Evolutionary conservation across 345 rosid genomes (phyloP).

Genomic region (Eucalyptus microcorys): DNA sequence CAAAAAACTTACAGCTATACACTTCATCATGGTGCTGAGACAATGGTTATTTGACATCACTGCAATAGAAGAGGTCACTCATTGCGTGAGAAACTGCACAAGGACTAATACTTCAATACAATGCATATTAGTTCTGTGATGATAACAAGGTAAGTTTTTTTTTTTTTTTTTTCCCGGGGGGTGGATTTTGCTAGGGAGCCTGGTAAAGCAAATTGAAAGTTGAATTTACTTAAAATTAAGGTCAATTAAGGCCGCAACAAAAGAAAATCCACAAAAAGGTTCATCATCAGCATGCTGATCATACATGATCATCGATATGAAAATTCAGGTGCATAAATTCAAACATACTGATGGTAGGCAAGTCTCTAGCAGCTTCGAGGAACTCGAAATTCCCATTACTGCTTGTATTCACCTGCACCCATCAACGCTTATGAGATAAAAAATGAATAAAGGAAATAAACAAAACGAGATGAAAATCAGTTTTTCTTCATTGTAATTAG

Average conservation of each 20-base stretch:
- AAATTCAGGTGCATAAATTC: not conserved
- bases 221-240: not conserved
- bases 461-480: not conserved
- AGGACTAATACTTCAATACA: not conserved
- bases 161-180: too few species aligned
- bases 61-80: constrained; percentile 14
- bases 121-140: not conserved
- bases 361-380: constrained; percentile 68
- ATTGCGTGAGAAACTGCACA: constrained; percentile 6
- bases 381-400: constrained; percentile 51
- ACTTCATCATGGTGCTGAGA: constrained; percentile 81
- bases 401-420: constrained; percentile 34
- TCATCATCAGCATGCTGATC: not conserved
- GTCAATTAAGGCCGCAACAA: not conserved
- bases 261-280: not conserved
- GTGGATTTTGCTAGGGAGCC: not conserved
- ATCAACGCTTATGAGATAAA: not conserved
- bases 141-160: not conserved
- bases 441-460: not conserved
- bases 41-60: constrained; percentile 78
- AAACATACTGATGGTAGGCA: constrained; percentile 76
- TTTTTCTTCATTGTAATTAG: not conserved
- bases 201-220: not conserved
- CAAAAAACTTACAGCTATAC: constrained; percentile 74
- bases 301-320: not conserved